Evolutionary conservation across 768 basidiomycete genomes (phyloP), one percentile per base, ranked within the genome.

Genomic region (Boletellus emodensis): DNA sequence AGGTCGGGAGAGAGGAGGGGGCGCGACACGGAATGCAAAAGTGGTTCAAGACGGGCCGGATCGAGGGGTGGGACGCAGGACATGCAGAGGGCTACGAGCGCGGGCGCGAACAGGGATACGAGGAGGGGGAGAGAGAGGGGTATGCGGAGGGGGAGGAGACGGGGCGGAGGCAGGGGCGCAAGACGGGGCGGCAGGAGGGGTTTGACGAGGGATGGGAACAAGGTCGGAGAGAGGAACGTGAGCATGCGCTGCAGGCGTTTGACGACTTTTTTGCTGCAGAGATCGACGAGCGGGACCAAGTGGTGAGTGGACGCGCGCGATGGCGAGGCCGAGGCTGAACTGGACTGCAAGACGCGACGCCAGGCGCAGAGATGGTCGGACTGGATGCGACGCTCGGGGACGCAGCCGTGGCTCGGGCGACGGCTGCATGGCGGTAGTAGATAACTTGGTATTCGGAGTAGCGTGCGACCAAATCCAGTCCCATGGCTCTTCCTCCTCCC

Each of bases 201-300:
- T 69, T 58, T 40, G 64, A 70, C 22, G 66, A 71, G 7, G 75
- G 73, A 11, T 62, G 61, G 49, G 57, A 62, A 51, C 54, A 69
- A 57, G 76, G 76, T 55, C 66, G 72, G 53, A 70, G 63, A 47
- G 77, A 79, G 56, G 82, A 82, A 63, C 75, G 80, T 28, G 65
- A 68, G 40, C 75, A 73, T 54, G 83, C 81, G 1, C 52, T 82
- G 24, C 75, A 77, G 44, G 80, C 79, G 9, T 82, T 85, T 66
- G 80, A 85, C 62, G 71, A 71, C 35, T 80, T 82, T 64, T 64
- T 83, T 46, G 68, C 69, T 20, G 66, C 74, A 56, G 77, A 82
- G 52, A 63, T 70, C 53, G 69, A 69, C 53, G 60, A 60, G 9
- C 48, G 44, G 1, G 61, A 63, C 32, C 41, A 48, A 9, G 52